phyloP scores from a whole-genome alignment of 2,329 filamentous ascomycete species.

The Alternaria triticina region DNA sequence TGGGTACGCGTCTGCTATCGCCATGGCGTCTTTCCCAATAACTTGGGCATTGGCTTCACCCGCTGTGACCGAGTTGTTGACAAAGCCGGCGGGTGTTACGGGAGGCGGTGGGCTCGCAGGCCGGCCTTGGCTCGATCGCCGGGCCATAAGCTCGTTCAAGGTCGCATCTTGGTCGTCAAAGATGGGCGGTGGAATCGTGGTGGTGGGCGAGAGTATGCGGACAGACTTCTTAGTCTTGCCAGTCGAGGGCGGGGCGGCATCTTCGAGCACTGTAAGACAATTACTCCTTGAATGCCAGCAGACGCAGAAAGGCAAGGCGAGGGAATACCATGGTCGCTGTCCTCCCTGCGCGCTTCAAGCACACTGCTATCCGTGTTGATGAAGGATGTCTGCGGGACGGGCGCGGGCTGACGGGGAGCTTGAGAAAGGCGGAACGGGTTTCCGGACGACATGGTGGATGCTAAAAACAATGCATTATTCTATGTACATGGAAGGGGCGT shows the following conservation, averaged over 20 bases:
- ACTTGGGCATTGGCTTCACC: conserved; percentile 21
- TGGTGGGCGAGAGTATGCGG: conserved; percentile 56
- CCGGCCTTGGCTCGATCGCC: conserved; percentile 15
- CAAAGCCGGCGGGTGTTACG: conserved; percentile 22
- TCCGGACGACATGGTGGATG: conserved; percentile 47
- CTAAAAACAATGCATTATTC: conserved; percentile 49
- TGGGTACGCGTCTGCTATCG: conserved; percentile 28
- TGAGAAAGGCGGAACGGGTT: conserved; percentile 50
- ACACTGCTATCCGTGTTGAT: conserved; percentile 30
- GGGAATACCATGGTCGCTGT: conserved; percentile 42
- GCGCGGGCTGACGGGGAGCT: conserved; percentile 29
- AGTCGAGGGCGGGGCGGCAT: conserved; percentile 25
- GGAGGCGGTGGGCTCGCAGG: conserved; percentile 27
- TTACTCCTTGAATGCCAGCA: conserved; percentile 41
- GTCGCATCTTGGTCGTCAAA: conserved; percentile 29
- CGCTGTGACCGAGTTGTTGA: conserved; percentile 22
- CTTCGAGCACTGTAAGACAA: conserved; percentile 41
- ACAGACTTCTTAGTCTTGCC: conserved; percentile 65
- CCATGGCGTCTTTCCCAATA: conserved; percentile 31
- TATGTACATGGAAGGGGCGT: conserved; percentile 43
- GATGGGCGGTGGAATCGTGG: conserved; percentile 44
- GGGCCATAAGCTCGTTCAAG: conserved; percentile 22
- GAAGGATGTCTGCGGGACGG: conserved; percentile 36
- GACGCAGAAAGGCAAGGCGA: conserved; percentile 27
- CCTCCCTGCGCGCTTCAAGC: conserved; percentile 24